A percentile compares a stretch with the other conserved stretches of the same genome.
Conservation (phyloP, 2,329 filamentous ascomycete genomes). For the Diaporthe helianthi region DNA sequence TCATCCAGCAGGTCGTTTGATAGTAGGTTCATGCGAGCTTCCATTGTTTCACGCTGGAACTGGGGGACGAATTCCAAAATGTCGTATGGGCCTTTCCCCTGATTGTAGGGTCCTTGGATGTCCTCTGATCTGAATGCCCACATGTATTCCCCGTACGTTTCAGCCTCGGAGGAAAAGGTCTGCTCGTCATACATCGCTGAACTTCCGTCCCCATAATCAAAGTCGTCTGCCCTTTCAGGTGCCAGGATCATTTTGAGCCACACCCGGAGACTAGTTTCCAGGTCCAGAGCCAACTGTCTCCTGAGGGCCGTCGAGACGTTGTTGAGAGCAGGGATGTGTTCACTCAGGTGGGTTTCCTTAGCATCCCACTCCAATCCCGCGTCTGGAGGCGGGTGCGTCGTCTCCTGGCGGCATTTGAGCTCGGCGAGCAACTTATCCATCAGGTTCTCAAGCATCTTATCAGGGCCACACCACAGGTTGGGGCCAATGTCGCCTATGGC, state of each 20-base stretch:
- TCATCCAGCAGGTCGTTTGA: background rate
- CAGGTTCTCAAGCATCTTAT: fast-evolving
- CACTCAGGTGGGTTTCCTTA: background rate
- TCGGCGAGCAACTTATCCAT: slow-evolving; percentile 1
- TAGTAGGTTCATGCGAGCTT: background rate
- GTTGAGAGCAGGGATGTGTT: slow-evolving; percentile 1
- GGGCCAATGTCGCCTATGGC: background rate
- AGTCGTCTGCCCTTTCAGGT: background rate
- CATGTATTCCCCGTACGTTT: fast-evolving
- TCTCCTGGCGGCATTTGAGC: background rate
- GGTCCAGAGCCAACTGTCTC: background rate
- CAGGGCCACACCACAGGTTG: background rate
- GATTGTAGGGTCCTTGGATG: background rate
- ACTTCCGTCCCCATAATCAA: background rate
- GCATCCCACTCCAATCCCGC: background rate
- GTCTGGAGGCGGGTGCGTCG: background rate
- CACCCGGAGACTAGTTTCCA: background rate
- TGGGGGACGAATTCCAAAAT: background rate
- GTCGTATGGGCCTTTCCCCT: background rate
- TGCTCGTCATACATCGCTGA: background rate
- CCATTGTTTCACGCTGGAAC: background rate
- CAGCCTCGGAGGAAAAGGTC: background rate
- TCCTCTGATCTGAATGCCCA: background rate
- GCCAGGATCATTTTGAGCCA: background rate
- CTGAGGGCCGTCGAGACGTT: background rate